Percentiles rank a stretch among this genome's conserved stretches.
These are phyloP conservation scores for Nadsonia starkeyi-henricii DNA, from an alignment of 1,139 yeast species.

Conservation along the genomic window DNA sequence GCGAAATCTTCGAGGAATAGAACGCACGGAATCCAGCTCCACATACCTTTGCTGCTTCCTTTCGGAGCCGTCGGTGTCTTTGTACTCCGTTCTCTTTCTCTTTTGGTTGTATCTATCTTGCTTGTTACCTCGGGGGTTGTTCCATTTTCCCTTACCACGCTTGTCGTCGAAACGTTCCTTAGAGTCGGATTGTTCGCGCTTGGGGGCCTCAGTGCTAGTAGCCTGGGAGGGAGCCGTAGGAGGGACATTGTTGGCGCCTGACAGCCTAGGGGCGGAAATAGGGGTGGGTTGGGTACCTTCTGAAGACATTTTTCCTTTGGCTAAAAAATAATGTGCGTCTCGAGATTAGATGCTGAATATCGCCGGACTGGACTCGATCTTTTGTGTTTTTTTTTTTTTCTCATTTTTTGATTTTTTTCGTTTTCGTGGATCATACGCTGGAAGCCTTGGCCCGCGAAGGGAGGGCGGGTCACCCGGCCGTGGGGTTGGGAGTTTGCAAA, in stretches of 20 bases:
- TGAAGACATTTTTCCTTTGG: not conserved
- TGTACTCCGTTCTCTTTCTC: not conserved
- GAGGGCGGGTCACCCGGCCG: not conserved
- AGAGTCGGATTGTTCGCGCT: not conserved
- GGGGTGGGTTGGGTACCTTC: not conserved
- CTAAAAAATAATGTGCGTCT: too few species aligned
- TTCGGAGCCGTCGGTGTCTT: not conserved
- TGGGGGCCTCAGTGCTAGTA: not conserved
- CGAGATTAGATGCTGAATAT: too few species aligned
- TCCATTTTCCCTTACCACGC: not conserved
- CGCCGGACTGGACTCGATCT: too few species aligned
- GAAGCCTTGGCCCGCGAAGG: not conserved
- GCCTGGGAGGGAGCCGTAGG: not conserved
- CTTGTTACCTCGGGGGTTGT: not conserved
- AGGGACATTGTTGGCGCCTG: not conserved
- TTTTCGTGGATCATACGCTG: not conserved
- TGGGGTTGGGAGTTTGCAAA: not conserved
- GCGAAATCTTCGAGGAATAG: too few species aligned
- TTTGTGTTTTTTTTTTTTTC: not conserved
- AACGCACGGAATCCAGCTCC: not conserved
- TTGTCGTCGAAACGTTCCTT: not conserved
- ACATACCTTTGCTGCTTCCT: not conserved
- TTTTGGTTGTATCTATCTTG: not conserved
- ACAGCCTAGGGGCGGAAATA: too few species aligned
- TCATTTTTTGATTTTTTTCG: not conserved